These are phyloP conservation scores for Alternaria arbusti DNA, from an alignment of 2,329 filamentous ascomycete genomes.

Conservation along the genomic window DNA sequence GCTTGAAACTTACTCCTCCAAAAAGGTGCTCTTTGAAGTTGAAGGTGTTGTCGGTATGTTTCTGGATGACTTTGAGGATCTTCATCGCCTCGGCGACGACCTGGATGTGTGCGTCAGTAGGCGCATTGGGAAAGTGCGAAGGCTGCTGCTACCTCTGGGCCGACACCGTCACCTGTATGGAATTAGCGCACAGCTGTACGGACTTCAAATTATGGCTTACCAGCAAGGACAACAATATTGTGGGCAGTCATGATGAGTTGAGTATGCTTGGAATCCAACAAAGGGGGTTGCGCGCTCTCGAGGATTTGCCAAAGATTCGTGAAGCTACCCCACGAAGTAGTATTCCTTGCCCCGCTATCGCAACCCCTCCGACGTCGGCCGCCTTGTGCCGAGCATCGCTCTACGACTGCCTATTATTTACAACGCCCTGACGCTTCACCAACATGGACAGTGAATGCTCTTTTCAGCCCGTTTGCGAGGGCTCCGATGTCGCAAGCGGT, in stretches of 20 bases:
- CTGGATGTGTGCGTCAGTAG: slow-evolving; percentile 52
- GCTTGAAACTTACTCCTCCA: slow-evolving; percentile 74
- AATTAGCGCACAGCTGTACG: slow-evolving; percentile 20
- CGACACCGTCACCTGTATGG: slow-evolving; percentile 48
- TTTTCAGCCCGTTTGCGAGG: not conserved
- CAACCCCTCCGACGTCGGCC: slow-evolving; percentile 11
- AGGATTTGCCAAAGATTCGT: slow-evolving; percentile 4
- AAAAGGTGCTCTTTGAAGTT: slow-evolving; percentile 90
- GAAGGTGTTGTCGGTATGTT: slow-evolving; percentile 77
- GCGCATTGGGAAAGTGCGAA: not conserved
- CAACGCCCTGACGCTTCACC: not conserved
- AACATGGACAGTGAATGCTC: not conserved
- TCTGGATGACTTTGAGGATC: slow-evolving; percentile 81
- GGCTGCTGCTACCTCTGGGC: slow-evolving; percentile 47
- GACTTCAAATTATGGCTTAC: slow-evolving; percentile 28
- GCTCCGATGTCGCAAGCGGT: not conserved
- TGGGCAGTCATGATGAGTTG: slow-evolving; percentile 43
- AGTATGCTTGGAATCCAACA: not conserved
- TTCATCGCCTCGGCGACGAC: slow-evolving; percentile 86
- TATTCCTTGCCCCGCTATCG: slow-evolving; percentile 6
- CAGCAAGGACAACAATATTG: slow-evolving; percentile 52
- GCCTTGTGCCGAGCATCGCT: slow-evolving; percentile 1
- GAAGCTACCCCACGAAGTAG: slow-evolving; percentile 11
- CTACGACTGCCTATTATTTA: not conserved
- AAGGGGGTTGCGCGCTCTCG: not conserved